Evolutionary conservation across 1,284 basidiomycete genomes (phyloP), one percentile per base, ranked within the genome.

Genomic region (Hemileia vastatrix): DNA sequence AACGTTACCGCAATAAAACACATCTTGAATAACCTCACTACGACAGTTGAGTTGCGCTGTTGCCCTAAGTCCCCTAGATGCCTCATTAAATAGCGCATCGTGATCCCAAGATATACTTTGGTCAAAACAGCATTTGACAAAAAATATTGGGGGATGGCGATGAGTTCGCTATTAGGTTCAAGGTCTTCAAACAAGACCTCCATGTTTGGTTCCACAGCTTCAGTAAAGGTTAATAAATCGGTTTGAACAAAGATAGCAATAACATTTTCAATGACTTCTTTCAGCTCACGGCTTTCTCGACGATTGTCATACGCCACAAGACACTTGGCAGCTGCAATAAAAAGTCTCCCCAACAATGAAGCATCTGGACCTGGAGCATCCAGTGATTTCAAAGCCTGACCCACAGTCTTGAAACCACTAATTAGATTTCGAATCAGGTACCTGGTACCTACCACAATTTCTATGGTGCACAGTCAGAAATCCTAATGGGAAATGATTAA

Each of bases 1-100:
- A 84, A 77, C 40, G 86, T 86, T 66, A 98, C 90, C 2, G 94
- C 90, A 68, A 84, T 82, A 78, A 98, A 99, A 6, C 91, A 87
- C 83, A 96, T 88, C 79, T 97, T 98, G 84, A 92, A 98, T 64
- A 97, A 80, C 56, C 91, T 84, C 64, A 98, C 85, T 8, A 87
- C 88, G 47, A 88, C 84, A 0, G 87, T 84, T 1, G 87, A 85
- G 70, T 90, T 87, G 70, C 93, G 87, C 72, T 87, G 84, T 66
- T 90, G 86, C 52, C 93, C 94, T 1, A 99, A 82, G 51, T 86
- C 79, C 27, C 86, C 87, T 13, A 99, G 83, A 52, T 86, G 83
- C 31, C 86, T 84, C 62, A 95, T 85, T 54, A 98, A 83, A 77
- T 90, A 92, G 51, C 86, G 84, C 63, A 99, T 83, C 31, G 96